Evolutionary conservation across 2,329 filamentous ascomycete species (phyloP).

Genomic region (Phaeoacremonium minimum): DNA sequence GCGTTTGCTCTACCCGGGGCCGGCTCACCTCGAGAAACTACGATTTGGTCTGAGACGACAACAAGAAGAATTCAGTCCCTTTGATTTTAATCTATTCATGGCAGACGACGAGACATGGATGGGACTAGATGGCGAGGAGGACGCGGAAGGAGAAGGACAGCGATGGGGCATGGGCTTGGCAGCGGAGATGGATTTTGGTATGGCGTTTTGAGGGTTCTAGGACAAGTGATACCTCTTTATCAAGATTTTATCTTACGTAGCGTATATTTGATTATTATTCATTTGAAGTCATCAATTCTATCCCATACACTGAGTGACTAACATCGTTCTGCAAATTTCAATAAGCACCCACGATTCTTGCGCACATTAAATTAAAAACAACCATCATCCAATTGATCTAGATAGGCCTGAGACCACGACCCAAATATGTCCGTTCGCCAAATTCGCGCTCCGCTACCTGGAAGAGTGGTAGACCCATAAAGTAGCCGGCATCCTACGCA

Average conservation of each 20-base stretch:
- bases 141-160: background rate
- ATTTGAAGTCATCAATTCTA: no score
- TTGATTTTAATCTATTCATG: background rate
- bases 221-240: background rate
- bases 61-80: background rate
- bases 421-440: conserved; percentile 17
- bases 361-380: no score
- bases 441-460: conserved; percentile 19
- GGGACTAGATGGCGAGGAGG: background rate
- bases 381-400: no score
- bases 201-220: no score
- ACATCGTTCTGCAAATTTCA: no score
- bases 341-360: no score
- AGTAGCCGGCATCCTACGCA: conserved; percentile 8
- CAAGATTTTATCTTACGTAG: no score
- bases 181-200: background rate
- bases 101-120: background rate
- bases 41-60: background rate
- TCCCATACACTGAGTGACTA: no score
- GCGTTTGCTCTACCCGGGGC: conserved; percentile 10
- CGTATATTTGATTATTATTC: no score
- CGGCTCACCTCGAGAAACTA: conserved; percentile 5
- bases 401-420: conserved; percentile 10
- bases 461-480: conserved; percentile 19
- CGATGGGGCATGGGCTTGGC: background rate